Base-by-base conservation (phyloP, 176 grass and related monocot genomes). In the Puya raimondii region DNA sequence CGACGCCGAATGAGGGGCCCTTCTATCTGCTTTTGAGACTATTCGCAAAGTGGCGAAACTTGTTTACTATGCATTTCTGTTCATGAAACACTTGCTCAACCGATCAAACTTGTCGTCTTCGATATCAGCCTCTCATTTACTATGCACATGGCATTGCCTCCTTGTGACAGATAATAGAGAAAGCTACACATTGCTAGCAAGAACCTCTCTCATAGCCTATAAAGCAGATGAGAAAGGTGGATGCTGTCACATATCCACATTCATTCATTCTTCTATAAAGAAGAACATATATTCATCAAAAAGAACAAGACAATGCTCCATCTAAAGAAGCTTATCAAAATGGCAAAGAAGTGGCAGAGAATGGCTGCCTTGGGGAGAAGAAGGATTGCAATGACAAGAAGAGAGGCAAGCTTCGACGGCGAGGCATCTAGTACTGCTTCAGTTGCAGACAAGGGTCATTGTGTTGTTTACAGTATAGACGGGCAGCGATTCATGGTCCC, bases 311-410 rank as follows among this genome's bases (percentile, higher is more conserved):
- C 64, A 74, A 83, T 86, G 80, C 8, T 81, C 26, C 74, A 65
- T 53, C 0, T 56, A 21, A 79, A 70, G 64, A 80, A 27, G 2
- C 56, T 89, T 11, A 15, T 70, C 11, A 70, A 73, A 48, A 22
- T 79, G 2, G 67, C 29, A 52, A 81, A 68, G 64, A 91, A 82
- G 74, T 87, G 81, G 84, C 78, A 75, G 57, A 79, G 67, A 69
- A 87, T 89, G 59, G 66, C 80, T 53, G 68, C 68, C 15, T 71
- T 87, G 42, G 76, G 84, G 33, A 70, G 91, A 74, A 87, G 72
- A 74, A 84, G 79, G 50, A 76, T 80, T 33, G 65, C 72, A 53
- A 11, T 68, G n/a, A 47, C n/a, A 20, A 21, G 21, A 61, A 16
- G 17, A 18, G 56, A 11, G 8, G 10, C 17, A n/a, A 1, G 14